Conservation (phyloP, 1,284 basidiomycete species). For the Ceratobasidium sp. region DNA sequence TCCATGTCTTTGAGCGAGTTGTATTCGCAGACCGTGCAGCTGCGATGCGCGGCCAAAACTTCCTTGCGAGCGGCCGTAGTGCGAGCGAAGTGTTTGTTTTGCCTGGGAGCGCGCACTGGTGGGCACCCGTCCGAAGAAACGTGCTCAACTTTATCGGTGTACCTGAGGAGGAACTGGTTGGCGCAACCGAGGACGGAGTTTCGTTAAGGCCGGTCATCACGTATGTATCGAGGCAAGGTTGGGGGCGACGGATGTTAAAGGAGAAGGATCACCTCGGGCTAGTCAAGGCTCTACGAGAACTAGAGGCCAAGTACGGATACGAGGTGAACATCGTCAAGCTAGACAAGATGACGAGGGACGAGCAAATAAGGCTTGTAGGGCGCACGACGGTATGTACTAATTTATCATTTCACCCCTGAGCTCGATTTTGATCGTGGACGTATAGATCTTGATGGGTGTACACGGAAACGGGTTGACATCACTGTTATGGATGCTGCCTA, state of each 20-base stretch:
- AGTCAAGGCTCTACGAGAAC: constrained; percentile 64
- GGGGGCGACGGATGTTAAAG: constrained; percentile 76
- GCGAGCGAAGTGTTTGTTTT: constrained; percentile 81
- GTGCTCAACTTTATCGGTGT: constrained; percentile 47
- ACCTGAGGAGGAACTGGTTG: constrained; percentile 34
- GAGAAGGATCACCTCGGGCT: constrained; percentile 60
- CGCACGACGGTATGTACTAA: constrained; percentile 77
- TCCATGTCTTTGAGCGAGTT: constrained; percentile 86
- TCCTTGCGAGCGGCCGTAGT: constrained; percentile 77
- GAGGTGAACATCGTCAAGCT: constrained; percentile 88
- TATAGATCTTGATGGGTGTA: constrained; percentile 79
- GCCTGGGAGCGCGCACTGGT: constrained; percentile 72
- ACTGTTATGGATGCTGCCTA: constrained; percentile 81
- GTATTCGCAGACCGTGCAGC: constrained; percentile 87
- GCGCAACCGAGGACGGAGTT: constrained; percentile 63
- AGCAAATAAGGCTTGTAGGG: constrained; percentile 83
- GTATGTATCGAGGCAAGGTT: constrained; percentile 87
- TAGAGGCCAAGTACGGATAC: constrained; percentile 80
- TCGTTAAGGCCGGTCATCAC: constrained; percentile 75
- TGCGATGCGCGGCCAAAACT: constrained; percentile 79
- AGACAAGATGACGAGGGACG: constrained; percentile 81
- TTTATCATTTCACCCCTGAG: constrained; percentile 25
- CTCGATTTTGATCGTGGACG: neutral
- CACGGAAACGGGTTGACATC: constrained; percentile 87
- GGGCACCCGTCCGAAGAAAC: constrained; percentile 47